These are phyloP conservation scores for Schizochytrium sp. DNA, from an alignment of 108 stramenopile genomes.

Conservation along the genomic window DNA sequence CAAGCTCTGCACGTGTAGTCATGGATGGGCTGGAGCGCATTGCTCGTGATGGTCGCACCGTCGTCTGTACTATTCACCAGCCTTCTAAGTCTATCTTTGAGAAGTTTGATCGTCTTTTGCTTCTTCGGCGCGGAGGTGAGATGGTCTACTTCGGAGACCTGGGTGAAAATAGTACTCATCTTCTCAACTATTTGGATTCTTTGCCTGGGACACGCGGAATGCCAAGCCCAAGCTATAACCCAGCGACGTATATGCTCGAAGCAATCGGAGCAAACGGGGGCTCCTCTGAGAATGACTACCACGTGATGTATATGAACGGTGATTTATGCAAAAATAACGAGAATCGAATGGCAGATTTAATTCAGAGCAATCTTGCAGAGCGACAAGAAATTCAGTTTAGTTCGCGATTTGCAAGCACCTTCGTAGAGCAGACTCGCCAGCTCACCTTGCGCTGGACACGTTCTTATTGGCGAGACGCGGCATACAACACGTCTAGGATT, in stretches of 20 bases:
- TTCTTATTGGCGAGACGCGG: constrained; percentile 52
- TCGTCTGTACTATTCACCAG: constrained; percentile 72
- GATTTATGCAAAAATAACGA: not conserved
- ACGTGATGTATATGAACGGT: not conserved
- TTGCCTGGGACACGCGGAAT: constrained; percentile 33
- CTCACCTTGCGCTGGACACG: not conserved
- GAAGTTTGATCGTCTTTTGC: constrained; percentile 66
- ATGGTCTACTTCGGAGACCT: constrained; percentile 72
- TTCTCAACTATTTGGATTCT: constrained; percentile 79
- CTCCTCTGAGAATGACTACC: not conserved
- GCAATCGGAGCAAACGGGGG: not conserved
- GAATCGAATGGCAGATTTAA: not conserved
- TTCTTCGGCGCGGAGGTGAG: constrained; percentile 67
- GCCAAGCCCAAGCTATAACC: not conserved
- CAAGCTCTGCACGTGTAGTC: constrained; percentile 9
- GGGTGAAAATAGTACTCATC: constrained; percentile 73
- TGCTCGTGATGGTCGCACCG: constrained; percentile 36
- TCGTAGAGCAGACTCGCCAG: constrained; percentile 44
- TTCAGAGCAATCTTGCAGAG: constrained; percentile 48
- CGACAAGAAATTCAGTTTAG: constrained; percentile 68
- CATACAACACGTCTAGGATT: constrained; percentile 29
- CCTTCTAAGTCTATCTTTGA: constrained; percentile 63
- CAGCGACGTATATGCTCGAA: constrained; percentile 28
- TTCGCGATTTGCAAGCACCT: constrained; percentile 54
- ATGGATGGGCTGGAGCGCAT: constrained; percentile 33